These are phyloP conservation scores for Primulina eburnea DNA, from an alignment of 257 asterid species.

Conservation along the genomic window DNA sequence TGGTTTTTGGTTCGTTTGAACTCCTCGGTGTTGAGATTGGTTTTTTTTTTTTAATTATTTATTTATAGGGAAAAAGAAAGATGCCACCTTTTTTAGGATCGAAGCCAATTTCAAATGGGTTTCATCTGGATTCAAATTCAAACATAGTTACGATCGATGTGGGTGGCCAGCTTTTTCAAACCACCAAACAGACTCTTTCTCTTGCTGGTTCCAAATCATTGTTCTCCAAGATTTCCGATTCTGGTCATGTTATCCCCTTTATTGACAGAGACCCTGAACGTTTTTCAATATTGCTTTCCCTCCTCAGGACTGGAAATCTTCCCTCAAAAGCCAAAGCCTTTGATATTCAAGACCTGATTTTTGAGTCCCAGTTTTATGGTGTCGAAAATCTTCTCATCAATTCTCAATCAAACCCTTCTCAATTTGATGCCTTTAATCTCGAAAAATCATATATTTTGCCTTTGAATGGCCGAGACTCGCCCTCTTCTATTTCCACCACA, in stretches of 20 bases:
- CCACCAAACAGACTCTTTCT: slow-evolving; percentile 77
- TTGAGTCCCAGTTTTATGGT: slow-evolving; percentile 78
- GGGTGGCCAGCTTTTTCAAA: slow-evolving; percentile 90
- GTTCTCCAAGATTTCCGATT: slow-evolving; percentile 48
- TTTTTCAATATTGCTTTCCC: slow-evolving; percentile 76
- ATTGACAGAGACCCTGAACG: slow-evolving; percentile 87
- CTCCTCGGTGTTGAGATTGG: slow-evolving; percentile 8
- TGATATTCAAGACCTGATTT: slow-evolving; percentile 75
- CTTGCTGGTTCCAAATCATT: slow-evolving; percentile 71
- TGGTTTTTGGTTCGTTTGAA: background rate
- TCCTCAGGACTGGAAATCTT: slow-evolving; percentile 80
- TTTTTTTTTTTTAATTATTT: background rate
- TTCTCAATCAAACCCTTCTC: slow-evolving; percentile 72
- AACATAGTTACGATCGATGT: slow-evolving; percentile 75
- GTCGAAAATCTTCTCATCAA: slow-evolving; percentile 56
- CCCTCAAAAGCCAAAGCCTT: slow-evolving; percentile 77
- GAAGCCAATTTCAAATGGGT: slow-evolving; percentile 29
- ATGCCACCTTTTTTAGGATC: slow-evolving; percentile 72
- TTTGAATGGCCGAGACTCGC: slow-evolving; percentile 76
- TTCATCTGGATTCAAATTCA: slow-evolving; percentile 38
- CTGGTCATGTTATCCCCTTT: slow-evolving; percentile 43
- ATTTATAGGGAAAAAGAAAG: slow-evolving; percentile 18
- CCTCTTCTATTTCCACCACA: slow-evolving; percentile 68
- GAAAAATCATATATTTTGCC: slow-evolving; percentile 62
- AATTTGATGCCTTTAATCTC: slow-evolving; percentile 79